phyloP scores from a whole-genome alignment of 2,329 filamentous ascomycete genomes.

The Tolypocladium ophioglossoides region DNA sequence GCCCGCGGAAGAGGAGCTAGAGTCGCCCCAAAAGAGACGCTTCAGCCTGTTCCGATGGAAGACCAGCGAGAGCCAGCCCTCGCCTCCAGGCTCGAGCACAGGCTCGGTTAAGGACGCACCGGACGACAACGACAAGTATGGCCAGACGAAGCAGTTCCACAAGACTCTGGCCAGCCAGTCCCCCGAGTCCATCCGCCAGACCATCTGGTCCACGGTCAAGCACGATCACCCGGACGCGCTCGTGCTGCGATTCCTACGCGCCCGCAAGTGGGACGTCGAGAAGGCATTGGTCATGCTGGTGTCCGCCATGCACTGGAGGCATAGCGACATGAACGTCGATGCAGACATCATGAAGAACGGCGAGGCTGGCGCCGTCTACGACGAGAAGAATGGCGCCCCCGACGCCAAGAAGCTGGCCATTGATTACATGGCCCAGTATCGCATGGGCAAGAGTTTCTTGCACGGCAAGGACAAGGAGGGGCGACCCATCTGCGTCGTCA shows the following conservation, averaged over 20 bases:
- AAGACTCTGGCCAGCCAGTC: conserved; percentile 66
- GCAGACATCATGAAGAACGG: conserved; percentile 74
- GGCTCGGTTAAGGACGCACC: conserved; percentile 31
- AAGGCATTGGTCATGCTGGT: conserved; percentile 91
- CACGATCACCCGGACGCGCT: conserved; percentile 87
- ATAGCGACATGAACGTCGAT: conserved; percentile 76
- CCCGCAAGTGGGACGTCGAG: conserved; percentile 93
- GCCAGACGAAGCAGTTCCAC: conserved; percentile 76
- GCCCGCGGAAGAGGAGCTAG: conserved; percentile 16
- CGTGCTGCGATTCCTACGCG: conserved; percentile 70
- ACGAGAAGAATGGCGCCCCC: conserved; percentile 44
- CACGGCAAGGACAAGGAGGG: conserved; percentile 80
- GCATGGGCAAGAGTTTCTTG: conserved; percentile 86
- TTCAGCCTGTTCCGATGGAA: conserved; percentile 58
- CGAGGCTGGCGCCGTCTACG: conserved; percentile 54
- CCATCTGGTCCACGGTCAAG: conserved; percentile 92
- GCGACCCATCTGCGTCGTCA: conserved; percentile 76
- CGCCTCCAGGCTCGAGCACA: conserved; percentile 14
- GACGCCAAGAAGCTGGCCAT: conserved; percentile 54
- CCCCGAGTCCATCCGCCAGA: conserved; percentile 66
- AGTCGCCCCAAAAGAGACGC: conserved; percentile 66
- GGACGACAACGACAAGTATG: conserved; percentile 80
- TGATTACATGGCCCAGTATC: conserved; percentile 74
- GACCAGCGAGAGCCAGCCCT: conserved; percentile 37
- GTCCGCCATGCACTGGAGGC: conserved; percentile 86